These are phyloP conservation scores for Canariomyces notabilis DNA, from an alignment of 2,329 filamentous ascomycete genomes.

Conservation along the genomic window DNA sequence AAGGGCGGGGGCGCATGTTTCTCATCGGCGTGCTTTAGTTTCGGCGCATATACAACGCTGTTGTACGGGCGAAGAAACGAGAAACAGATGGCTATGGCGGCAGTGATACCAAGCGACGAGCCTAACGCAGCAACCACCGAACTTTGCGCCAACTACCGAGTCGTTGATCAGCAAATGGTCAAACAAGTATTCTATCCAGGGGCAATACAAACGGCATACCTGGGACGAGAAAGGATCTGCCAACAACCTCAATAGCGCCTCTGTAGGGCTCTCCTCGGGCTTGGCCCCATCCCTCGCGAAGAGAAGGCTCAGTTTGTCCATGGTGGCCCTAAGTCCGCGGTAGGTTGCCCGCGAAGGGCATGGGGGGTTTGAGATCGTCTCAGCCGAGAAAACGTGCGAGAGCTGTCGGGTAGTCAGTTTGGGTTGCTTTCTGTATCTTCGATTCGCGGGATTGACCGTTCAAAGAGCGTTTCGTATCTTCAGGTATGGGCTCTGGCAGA, in stretches of 20 bases:
- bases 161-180: conserved; percentile 15
- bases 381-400: neutral
- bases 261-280: conserved; percentile 5
- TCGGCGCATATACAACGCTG: conserved; percentile 87
- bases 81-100: conserved; percentile 72
- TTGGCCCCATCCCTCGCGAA: conserved; percentile 14
- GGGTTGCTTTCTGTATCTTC: neutral
- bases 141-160: conserved; percentile 40
- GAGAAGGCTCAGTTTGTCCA: conserved; percentile 14
- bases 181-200: neutral
- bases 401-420: neutral
- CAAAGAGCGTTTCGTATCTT: neutral
- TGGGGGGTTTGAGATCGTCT: conserved; percentile 5
- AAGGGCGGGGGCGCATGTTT: conserved; percentile 83
- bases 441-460: neutral
- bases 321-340: neutral
- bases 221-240: conserved; percentile 46
- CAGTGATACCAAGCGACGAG: conserved; percentile 71
- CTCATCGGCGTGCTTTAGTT: conserved; percentile 85
- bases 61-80: conserved; percentile 88
- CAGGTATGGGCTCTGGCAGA: no score
- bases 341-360: conserved; percentile 14
- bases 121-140: conserved; percentile 75
- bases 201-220: conserved; percentile 30
- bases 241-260: conserved; percentile 35